A percentile compares a stretch with the other conserved stretches of the same genome.
phyloP scores from a whole-genome alignment of 495 filamentous ascomycete species.

The Massariosphaeria phaeospora region DNA sequence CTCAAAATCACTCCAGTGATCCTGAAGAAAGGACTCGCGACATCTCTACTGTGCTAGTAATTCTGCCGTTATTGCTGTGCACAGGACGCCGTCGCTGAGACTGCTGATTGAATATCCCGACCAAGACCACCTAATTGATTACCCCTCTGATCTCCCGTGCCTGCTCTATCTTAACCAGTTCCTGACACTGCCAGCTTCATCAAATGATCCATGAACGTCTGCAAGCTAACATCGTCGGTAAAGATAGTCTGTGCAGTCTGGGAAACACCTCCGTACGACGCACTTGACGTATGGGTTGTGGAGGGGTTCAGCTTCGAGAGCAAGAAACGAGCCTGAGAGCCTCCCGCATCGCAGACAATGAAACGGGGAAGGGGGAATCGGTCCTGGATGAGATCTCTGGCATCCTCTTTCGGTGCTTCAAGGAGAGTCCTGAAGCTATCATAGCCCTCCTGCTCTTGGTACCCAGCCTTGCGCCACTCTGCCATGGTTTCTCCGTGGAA shows the following conservation, averaged over 20 bases:
- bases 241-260: conserved; percentile 98
- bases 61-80: neutral
- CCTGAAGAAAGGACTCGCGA: neutral
- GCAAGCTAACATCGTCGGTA: conserved; percentile 96
- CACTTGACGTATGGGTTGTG: conserved; percentile 94
- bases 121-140: neutral
- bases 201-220: conserved; percentile 98
- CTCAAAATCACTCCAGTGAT: neutral
- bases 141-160: neutral
- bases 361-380: conserved; percentile 97
- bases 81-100: neutral
- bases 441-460: conserved; percentile 97
- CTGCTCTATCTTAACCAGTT: conserved; percentile 15
- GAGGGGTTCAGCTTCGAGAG: conserved; percentile 97
- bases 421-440: conserved; percentile 89
- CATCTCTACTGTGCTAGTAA: neutral
- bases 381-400: conserved; percentile 94
- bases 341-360: conserved; percentile 97
- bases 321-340: conserved; percentile 95
- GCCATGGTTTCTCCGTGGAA: conserved; percentile 98
- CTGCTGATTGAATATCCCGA: neutral
- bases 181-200: conserved; percentile 66
- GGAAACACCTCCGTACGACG: conserved; percentile 80
- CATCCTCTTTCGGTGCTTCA: conserved; percentile 96
- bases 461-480: conserved; percentile 97